These are phyloP conservation scores for Solanum habrochaites DNA, from an alignment of 257 asterid species.

Conservation along the genomic window DNA sequence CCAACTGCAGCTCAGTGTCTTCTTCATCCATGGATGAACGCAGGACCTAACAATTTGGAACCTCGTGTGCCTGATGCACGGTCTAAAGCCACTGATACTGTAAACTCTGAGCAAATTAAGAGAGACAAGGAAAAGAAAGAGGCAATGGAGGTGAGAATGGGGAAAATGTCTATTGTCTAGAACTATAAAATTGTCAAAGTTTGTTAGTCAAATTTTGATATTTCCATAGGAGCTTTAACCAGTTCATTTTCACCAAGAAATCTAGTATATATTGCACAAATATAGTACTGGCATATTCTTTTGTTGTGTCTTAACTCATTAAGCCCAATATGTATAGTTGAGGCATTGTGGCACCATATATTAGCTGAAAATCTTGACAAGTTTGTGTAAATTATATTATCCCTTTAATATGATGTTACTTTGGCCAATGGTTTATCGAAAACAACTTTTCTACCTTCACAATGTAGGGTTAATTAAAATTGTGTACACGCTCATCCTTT, in stretches of 20 bases:
- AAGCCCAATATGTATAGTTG: not conserved
- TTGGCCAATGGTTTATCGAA: not conserved
- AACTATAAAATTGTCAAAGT: not conserved
- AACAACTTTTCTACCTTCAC: not conserved
- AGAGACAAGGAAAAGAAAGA: conserved; percentile 48
- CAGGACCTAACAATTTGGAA: conserved; percentile 24
- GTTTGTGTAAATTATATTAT: not conserved
- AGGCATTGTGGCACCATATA: not conserved
- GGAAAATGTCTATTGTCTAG: conserved; percentile 39
- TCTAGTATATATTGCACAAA: not conserved
- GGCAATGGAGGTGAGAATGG: conserved; percentile 71
- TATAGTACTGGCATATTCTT: not conserved
- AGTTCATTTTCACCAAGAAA: not conserved
- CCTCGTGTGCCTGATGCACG: conserved; percentile 19
- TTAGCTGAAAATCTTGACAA: not conserved
- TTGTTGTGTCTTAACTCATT: not conserved
- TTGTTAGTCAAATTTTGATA: not conserved
- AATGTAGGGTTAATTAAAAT: not conserved
- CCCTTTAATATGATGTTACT: not conserved
- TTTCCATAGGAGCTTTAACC: not conserved
- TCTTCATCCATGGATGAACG: conserved; percentile 65
- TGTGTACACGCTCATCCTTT: rapidly evolving
- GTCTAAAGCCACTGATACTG: conserved; percentile 26
- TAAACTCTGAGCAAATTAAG: conserved; percentile 5
- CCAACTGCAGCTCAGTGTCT: conserved; percentile 93